These are phyloP conservation scores for Dovyalis caffra DNA, from an alignment of 345 rosid genomes.

Conservation along the genomic window DNA sequence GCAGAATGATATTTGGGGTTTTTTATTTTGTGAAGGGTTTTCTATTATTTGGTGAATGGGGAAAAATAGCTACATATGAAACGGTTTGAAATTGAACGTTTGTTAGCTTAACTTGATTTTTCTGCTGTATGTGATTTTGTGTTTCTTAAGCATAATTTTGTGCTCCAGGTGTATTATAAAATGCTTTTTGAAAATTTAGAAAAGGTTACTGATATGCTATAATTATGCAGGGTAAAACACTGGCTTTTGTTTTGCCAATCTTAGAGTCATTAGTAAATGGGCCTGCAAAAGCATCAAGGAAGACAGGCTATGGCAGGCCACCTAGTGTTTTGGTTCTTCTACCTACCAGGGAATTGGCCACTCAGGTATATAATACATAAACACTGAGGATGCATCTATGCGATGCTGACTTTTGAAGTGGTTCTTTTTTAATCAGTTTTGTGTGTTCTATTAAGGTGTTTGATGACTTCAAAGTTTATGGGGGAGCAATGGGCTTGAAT, in stretches of 20 bases:
- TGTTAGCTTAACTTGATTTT: not conserved
- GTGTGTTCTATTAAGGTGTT: constrained; percentile 40
- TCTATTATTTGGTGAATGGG: not conserved
- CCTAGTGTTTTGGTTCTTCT: constrained; percentile 90
- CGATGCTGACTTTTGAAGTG: not conserved
- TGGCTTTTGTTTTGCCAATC: constrained; percentile 96
- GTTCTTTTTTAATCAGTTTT: not conserved
- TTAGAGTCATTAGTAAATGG: constrained; percentile 84
- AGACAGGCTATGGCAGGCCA: constrained; percentile 76
- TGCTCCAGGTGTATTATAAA: not conserved
- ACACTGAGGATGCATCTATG: not conserved
- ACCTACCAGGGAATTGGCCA: constrained; percentile 95
- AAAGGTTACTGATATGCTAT: not conserved
- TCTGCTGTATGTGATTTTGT: not conserved
- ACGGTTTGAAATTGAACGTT: not conserved
- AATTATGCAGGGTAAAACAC: constrained; percentile 77
- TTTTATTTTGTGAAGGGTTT: not conserved
- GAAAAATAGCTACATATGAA: not conserved
- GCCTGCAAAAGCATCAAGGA: constrained; percentile 50
- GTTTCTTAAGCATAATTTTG: not conserved
- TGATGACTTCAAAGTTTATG: constrained; percentile 83
- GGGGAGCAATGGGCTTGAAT: constrained; percentile 66
- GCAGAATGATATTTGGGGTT: not conserved
- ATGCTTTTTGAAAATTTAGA: not conserved
- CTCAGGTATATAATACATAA: constrained; percentile 62